Evolutionary conservation across 169 alveolate species (phyloP).

Genomic region (Cryptosporidium baileyi): DNA sequence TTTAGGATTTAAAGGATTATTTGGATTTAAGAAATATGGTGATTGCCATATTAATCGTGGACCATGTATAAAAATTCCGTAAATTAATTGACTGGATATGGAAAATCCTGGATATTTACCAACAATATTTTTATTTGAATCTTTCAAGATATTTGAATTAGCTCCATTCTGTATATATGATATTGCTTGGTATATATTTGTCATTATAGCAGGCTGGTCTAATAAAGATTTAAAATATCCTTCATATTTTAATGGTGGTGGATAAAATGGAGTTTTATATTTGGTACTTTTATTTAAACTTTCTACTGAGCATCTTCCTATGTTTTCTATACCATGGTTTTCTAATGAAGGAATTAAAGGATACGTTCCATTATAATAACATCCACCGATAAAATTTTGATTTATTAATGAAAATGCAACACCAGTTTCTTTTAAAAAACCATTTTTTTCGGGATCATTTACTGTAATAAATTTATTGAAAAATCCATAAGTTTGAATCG

Average conservation of each 20-base stretch:
- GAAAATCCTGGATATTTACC: constrained; percentile 59
- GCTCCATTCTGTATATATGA: constrained; percentile 25
- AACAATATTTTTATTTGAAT: constrained; percentile 23
- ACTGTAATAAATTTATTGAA: constrained; percentile 38
- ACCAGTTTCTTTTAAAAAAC: constrained; percentile 28
- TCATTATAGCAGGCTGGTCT: constrained; percentile 42
- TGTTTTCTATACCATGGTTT: constrained; percentile 7
- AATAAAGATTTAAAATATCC: constrained; percentile 45
- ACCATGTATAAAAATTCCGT: constrained; percentile 60
- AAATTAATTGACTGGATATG: constrained; percentile 16
- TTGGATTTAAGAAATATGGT: constrained; percentile 21
- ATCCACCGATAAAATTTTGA: constrained; percentile 63
- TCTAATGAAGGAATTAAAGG: constrained; percentile 60
- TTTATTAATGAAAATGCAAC: constrained; percentile 21
- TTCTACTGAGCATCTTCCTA: constrained; percentile 46
- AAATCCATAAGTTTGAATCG: constrained; percentile 27
- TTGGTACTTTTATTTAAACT: constrained; percentile 7
- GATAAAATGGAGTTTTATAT: constrained; percentile 45
- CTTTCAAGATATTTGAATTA: neutral
- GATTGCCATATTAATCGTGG: constrained; percentile 59
- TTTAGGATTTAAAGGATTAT: constrained; percentile 13
- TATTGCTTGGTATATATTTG: constrained; percentile 7
- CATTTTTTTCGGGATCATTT: constrained; percentile 27
- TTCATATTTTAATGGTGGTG: constrained; percentile 47
- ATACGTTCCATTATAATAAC: constrained; percentile 57